Conservation (phyloP, 2,329 filamentous ascomycete species). For the Epichloe glyceriae region DNA sequence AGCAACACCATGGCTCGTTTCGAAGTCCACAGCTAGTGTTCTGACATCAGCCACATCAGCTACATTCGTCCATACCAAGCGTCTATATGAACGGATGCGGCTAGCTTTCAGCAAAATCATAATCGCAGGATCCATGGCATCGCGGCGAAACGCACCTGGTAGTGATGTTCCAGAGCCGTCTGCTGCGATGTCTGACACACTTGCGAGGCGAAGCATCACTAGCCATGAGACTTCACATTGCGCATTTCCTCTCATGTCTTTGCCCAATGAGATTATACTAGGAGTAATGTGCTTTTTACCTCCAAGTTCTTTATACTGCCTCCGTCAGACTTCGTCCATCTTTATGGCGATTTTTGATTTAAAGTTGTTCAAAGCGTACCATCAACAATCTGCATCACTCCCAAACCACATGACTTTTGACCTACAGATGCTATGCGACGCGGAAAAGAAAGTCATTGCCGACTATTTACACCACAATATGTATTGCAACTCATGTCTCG, state of each 20-base stretch:
- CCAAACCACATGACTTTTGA: neutral
- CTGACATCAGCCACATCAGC: too few species aligned
- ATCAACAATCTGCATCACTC: neutral
- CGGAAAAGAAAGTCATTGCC: neutral
- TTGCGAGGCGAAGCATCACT: too few species aligned
- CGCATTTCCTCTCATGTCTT: neutral
- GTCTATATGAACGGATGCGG: fast-evolving
- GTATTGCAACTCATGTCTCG: neutral
- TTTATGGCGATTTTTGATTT: neutral
- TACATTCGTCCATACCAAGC: too few species aligned
- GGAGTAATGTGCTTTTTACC: neutral
- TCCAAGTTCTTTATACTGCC: neutral
- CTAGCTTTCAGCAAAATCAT: fast-evolving
- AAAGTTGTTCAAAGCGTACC: neutral
- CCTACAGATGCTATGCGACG: neutral
- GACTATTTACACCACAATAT: neutral
- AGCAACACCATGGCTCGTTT: too few species aligned
- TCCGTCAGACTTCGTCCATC: neutral
- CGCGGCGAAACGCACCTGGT: too few species aligned
- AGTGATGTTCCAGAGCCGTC: too few species aligned
- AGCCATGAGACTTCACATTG: neutral
- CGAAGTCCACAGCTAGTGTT: fast-evolving
- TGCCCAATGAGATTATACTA: neutral
- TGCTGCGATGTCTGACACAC: too few species aligned
- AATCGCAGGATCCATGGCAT: too few species aligned